Percentiles rank a stretch among this genome's conserved stretches.
Evolutionary conservation across 768 basidiomycete species (phyloP).

Genomic region (Podaxis pistillaris): DNA sequence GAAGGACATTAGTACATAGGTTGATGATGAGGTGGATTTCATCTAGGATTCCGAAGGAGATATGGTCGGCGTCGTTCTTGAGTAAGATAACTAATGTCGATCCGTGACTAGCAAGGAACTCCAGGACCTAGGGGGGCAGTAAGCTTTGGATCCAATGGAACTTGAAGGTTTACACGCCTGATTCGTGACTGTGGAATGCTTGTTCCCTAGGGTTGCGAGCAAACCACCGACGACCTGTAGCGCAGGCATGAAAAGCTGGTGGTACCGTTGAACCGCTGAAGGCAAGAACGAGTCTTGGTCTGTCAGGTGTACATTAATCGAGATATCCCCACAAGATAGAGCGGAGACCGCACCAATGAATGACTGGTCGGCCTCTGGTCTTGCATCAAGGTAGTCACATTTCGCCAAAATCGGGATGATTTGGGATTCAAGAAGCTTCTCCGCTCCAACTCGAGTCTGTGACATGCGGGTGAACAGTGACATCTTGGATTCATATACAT

Average conservation of each 20-base stretch:
- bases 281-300: constrained; percentile 88
- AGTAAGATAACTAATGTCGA: constrained; percentile 83
- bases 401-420: constrained; percentile 71
- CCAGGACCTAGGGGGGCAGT: constrained; percentile 52
- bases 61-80: constrained; percentile 64
- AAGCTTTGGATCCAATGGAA: not conserved
- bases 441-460: constrained; percentile 80
- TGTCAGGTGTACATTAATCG: constrained; percentile 24
- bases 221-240: constrained; percentile 79
- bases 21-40: constrained; percentile 80
- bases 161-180: constrained; percentile 46
- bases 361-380: constrained; percentile 80
- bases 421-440: constrained; percentile 77
- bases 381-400: constrained; percentile 84
- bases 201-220: constrained; percentile 71
- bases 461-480: constrained; percentile 84
- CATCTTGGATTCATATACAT: constrained; percentile 95
- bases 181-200: constrained; percentile 63
- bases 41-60: constrained; percentile 66
- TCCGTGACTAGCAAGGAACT: constrained; percentile 80
- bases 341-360: constrained; percentile 59
- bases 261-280: constrained; percentile 84
- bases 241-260: constrained; percentile 86
- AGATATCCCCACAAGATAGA: not conserved
- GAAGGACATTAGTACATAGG: constrained; percentile 65